Conservation (phyloP, 345 rosid genomes). For the Bretschneidera sinensis region DNA sequence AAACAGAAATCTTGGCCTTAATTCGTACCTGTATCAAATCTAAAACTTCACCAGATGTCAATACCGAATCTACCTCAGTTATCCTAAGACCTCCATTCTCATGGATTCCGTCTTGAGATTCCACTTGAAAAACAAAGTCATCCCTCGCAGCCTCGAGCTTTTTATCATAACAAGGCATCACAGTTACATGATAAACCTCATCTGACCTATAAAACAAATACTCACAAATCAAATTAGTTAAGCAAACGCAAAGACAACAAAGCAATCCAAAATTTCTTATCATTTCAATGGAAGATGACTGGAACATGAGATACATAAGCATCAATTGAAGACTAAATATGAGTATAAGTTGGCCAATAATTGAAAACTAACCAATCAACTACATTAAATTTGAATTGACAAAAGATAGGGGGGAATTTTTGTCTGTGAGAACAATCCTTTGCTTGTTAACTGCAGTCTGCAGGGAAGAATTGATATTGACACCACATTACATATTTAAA, state of each 20-base stretch:
- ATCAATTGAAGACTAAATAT: no score
- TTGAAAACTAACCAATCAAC: no score
- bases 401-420: not conserved
- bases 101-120: conserved; percentile 25
- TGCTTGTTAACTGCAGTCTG: not conserved
- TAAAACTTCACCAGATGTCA: conserved; percentile 84
- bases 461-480: not conserved
- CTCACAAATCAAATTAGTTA: conserved; percentile 17
- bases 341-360: no score
- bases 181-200: conserved; percentile 84
- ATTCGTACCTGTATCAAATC: conserved; percentile 71
- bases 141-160: conserved; percentile 95
- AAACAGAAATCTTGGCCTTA: conserved; percentile 13
- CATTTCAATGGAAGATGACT: not conserved
- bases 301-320: no score
- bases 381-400: no score
- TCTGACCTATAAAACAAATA: conserved; percentile 51
- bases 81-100: conserved; percentile 25
- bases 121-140: conserved; percentile 64
- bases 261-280: not conserved
- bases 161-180: conserved; percentile 98
- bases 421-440: not conserved
- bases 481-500: not conserved
- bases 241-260: not conserved
- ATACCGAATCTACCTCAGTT: conserved; percentile 89